Conservation (phyloP, 768 basidiomycete genomes). For the Chlorophyllum brunneum region DNA sequence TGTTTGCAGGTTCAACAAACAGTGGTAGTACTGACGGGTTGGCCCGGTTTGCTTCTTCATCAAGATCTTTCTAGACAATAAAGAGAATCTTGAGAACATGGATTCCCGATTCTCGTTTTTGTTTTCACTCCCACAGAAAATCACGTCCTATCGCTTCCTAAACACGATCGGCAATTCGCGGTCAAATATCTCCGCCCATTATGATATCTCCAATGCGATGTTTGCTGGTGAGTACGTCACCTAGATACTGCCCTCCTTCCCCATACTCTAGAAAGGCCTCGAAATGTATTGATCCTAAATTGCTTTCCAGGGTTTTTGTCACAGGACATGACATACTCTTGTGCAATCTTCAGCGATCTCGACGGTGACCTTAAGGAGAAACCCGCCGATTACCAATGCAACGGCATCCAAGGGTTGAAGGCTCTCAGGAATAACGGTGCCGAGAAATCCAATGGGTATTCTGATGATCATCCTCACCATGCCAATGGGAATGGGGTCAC, state of each 20-base stretch:
- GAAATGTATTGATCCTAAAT: neutral
- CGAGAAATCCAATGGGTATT: neutral
- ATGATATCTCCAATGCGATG: constrained; percentile 78
- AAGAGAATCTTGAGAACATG: constrained; percentile 44
- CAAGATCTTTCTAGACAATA: constrained; percentile 64
- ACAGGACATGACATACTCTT: constrained; percentile 75
- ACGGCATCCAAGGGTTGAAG: neutral
- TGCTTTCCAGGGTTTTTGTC: constrained; percentile 46
- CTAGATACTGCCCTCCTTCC: constrained; percentile 5
- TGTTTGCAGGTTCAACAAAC: neutral
- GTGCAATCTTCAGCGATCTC: constrained; percentile 63
- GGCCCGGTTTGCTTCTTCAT: neutral
- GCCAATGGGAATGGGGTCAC: neutral
- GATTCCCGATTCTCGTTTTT: constrained; percentile 48
- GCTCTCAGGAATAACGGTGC: neutral
- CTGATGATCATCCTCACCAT: neutral
- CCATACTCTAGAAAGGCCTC: neutral
- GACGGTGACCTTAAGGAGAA: constrained; percentile 45
- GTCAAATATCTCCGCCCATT: constrained; percentile 71
- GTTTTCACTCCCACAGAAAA: constrained; percentile 47
- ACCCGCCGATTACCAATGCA: neutral
- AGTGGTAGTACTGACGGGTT: neutral
- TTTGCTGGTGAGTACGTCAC: constrained; percentile 44
- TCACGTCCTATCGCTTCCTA: constrained; percentile 58
- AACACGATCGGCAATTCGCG: constrained; percentile 63